These are phyloP conservation scores for Coelastrella sp. DNA, from an alignment of 139 green algal genomes.

Conservation along the genomic window DNA sequence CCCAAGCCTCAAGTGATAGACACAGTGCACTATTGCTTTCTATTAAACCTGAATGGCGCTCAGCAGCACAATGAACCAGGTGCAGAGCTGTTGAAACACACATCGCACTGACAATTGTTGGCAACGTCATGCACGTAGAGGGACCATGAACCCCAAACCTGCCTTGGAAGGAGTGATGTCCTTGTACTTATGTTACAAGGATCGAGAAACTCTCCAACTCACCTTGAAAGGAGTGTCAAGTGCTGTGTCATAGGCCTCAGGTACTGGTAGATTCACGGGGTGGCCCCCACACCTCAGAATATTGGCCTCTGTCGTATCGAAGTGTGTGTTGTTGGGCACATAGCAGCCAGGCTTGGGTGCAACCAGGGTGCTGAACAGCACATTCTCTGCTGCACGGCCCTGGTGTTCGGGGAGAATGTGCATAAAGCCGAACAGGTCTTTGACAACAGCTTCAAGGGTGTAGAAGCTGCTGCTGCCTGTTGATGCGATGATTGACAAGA, in stretches of 20 bases:
- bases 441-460: conserved; percentile 36
- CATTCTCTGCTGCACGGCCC: conserved; percentile 45
- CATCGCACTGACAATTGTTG: too few species aligned
- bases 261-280: conserved; percentile 42
- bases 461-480: conserved; percentile 49
- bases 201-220: not conserved
- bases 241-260: conserved; percentile 45
- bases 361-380: conserved; percentile 43
- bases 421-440: conserved; percentile 47
- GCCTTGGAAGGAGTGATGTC: not conserved
- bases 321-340: conserved; percentile 52
- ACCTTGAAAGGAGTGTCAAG: conserved; percentile 37
- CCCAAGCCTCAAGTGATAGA: too few species aligned
- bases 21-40: too few species aligned
- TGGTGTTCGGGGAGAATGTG: conserved; percentile 47
- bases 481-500: too few species aligned
- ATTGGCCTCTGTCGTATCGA: conserved; percentile 47
- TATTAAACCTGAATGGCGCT: too few species aligned
- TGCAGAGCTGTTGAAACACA: too few species aligned
- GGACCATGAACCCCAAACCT: not conserved
- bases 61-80: too few species aligned
- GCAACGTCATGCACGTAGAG: too few species aligned
- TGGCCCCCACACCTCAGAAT: conserved; percentile 32
- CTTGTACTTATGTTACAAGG: not conserved
- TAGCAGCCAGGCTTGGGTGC: conserved; percentile 28